phyloP scores from a whole-genome alignment of 495 filamentous ascomycete species.

The Penicillium steckii region DNA sequence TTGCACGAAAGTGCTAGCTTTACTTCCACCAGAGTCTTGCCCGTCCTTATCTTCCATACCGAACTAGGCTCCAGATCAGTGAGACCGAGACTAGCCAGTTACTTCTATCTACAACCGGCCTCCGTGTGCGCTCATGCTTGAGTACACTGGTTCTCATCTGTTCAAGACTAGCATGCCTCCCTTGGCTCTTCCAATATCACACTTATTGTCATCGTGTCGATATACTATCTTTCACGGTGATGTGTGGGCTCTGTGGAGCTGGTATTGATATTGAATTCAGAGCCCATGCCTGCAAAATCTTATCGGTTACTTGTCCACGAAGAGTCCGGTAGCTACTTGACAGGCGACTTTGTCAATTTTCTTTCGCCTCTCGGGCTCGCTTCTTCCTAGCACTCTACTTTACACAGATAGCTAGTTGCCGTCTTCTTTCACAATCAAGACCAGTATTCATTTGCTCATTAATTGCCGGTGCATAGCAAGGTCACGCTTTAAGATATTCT shows the following conservation, averaged over 20 bases:
- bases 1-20: constrained; percentile 19
- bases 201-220: constrained; percentile 3
- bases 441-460: constrained; percentile 6
- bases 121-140: not conserved
- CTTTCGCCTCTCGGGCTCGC: constrained; percentile 13
- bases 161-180: constrained; percentile 3
- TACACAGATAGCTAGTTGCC: constrained; percentile 13
- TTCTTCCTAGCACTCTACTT: constrained; percentile 19
- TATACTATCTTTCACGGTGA: constrained; percentile 1
- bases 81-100: constrained; percentile 9
- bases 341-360: constrained; percentile 12
- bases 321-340: constrained; percentile 9
- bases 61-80: constrained; percentile 18
- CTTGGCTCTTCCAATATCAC: constrained; percentile 5
- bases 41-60: constrained; percentile 21
- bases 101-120: constrained; percentile 1
- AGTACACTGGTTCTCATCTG: not conserved
- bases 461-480: too few relatives aligned
- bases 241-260: constrained; percentile 5
- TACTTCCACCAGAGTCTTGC: constrained; percentile 25
- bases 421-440: constrained; percentile 18
- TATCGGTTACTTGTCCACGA: constrained; percentile 11
- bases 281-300: constrained; percentile 6
- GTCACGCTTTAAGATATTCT: too few relatives aligned
- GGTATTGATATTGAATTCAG: constrained; percentile 5